Percentiles rank a stretch among this genome's conserved stretches.
Conservation (phyloP, 1,139 yeast species). For the Candida neerlandica region DNA sequence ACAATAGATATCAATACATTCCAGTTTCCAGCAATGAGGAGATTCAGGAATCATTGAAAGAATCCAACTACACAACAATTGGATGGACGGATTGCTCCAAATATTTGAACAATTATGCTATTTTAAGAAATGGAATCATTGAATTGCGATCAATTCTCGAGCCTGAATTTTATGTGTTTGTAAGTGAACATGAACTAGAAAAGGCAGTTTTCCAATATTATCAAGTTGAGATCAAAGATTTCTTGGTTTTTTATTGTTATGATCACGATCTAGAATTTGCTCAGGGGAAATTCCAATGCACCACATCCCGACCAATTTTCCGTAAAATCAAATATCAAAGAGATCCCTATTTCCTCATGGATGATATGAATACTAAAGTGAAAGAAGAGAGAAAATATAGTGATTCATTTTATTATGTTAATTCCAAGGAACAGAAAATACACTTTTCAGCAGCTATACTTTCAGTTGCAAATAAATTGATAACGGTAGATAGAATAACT, state of each 20-base stretch:
- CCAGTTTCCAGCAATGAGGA: background rate
- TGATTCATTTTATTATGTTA: conserved; percentile 1
- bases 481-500: background rate
- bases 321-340: background rate
- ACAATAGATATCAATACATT: conserved; percentile 3
- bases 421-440: background rate
- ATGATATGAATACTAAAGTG: conserved; percentile 1
- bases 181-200: conserved; percentile 2
- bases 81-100: conserved; percentile 2
- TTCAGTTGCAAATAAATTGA: conserved; percentile 3
- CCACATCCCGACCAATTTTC: background rate
- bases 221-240: conserved; percentile 4
- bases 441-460: conserved; percentile 3
- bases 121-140: background rate
- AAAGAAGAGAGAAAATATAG: conserved; percentile 1
- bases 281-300: conserved; percentile 1
- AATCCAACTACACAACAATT: background rate
- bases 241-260: conserved; percentile 1
- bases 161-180: background rate
- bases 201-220: conserved; percentile 6
- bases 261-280: conserved; percentile 1
- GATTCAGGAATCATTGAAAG: background rate
- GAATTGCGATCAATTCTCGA: conserved; percentile 1
- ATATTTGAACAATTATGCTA: conserved; percentile 1
- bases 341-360: background rate